Percentiles rank a stretch among this genome's conserved stretches.
phyloP scores from a whole-genome alignment of 768 basidiomycete genomes.

The Dictyophora rubrovolvata region DNA sequence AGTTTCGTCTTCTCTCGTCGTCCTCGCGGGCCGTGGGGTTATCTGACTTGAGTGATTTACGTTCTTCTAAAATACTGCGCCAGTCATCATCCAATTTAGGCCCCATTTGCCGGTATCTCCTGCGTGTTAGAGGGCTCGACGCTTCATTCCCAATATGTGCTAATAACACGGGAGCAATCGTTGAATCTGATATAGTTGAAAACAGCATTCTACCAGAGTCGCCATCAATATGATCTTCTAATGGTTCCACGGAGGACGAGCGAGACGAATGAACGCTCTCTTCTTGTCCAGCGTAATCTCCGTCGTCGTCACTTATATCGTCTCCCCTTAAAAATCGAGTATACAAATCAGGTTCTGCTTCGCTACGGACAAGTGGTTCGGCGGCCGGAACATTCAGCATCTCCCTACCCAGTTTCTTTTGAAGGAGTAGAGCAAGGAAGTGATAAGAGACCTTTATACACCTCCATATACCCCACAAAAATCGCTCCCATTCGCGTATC shows the following conservation, averaged over 20 bases:
- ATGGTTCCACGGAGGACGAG: constrained; percentile 14
- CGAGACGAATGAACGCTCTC: constrained; percentile 12
- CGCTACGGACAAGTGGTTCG: not conserved
- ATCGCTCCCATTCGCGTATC: constrained; percentile 29
- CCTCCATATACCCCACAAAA: constrained; percentile 21
- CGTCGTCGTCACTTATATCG: constrained; percentile 37
- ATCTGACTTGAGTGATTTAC: constrained; percentile 15
- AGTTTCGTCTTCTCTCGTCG: constrained; percentile 26
- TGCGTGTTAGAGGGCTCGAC: constrained; percentile 39
- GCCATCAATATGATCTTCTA: constrained; percentile 18
- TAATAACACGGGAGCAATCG: constrained; percentile 34
- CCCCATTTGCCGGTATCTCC: constrained; percentile 32
- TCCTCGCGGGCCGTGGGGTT: constrained; percentile 6
- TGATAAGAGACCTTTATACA: constrained; percentile 18
- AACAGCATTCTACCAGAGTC: constrained; percentile 19
- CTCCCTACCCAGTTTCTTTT: constrained; percentile 12
- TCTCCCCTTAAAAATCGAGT: constrained; percentile 53
- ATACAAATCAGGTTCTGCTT: constrained; percentile 31
- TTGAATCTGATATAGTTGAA: constrained; percentile 21
- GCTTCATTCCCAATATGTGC: constrained; percentile 41
- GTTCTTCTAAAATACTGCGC: constrained; percentile 23
- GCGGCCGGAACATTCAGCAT: constrained; percentile 3
- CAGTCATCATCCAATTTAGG: constrained; percentile 17
- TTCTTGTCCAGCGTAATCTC: constrained; percentile 23
- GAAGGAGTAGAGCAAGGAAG: constrained; percentile 13